Evolutionary conservation across 257 asterid genomes (phyloP).

Genomic region (Parsonsia alboflavescens): DNA sequence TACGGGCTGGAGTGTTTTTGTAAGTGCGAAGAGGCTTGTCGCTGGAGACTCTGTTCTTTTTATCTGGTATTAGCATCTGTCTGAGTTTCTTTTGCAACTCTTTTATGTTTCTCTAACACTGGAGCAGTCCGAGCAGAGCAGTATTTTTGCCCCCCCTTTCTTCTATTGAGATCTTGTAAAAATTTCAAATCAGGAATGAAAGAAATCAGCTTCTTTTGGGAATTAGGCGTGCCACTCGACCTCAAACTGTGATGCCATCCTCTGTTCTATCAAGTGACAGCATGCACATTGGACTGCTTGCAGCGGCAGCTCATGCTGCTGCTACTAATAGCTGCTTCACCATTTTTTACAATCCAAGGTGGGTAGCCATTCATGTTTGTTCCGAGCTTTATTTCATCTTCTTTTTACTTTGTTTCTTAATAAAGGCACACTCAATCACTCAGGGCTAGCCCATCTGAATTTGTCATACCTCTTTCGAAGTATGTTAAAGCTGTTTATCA

Average conservation of each 20-base stretch:
- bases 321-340: conserved; percentile 97
- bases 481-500: conserved; percentile 89
- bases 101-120: background rate
- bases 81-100: background rate
- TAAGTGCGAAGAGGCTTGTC: conserved; percentile 52
- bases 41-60: conserved; percentile 56
- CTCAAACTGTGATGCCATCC: conserved; percentile 98
- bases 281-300: conserved; percentile 97
- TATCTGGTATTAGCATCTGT: conserved; percentile 41
- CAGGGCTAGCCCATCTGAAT: conserved; percentile 99
- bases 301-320: conserved; percentile 99
- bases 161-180: conserved; percentile 7
- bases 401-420: background rate
- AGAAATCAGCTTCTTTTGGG: conserved; percentile 93
- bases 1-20: conserved; percentile 59
- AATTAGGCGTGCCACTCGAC: conserved; percentile 84
- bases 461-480: conserved; percentile 84
- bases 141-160: background rate
- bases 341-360: conserved; percentile 90
- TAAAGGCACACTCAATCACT: conserved; percentile 20
- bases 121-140: background rate
- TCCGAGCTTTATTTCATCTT: background rate
- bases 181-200: conserved; percentile 59
- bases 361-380: background rate
- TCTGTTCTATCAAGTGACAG: conserved; percentile 97